These are phyloP conservation scores for Hirschioporus abietinus DNA, from an alignment of 768 basidiomycete genomes.

Conservation along the genomic window DNA sequence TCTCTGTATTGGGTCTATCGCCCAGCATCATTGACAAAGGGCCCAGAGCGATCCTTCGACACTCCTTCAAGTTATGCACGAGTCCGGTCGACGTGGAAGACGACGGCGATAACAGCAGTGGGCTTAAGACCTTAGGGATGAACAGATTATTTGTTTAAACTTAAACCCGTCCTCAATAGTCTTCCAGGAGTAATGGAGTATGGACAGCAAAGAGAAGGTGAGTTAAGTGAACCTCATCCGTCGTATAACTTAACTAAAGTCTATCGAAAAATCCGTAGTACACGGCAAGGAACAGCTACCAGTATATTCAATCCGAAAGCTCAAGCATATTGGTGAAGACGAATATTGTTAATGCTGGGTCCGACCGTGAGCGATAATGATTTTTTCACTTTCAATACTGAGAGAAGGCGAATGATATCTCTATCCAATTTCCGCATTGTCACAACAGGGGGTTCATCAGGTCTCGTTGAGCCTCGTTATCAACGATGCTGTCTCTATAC, in stretches of 20 bases:
- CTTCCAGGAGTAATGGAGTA: constrained; percentile 91
- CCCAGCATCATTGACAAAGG: too few species aligned
- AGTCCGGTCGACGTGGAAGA: too few species aligned
- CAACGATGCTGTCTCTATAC: constrained; percentile 96
- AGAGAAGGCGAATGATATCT: not conserved
- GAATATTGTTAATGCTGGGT: constrained; percentile 92
- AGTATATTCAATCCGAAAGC: constrained; percentile 89
- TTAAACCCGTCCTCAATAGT: constrained; percentile 95
- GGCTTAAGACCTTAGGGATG: constrained; percentile 73
- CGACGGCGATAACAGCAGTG: constrained; percentile 17
- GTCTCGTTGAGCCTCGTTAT: constrained; percentile 97
- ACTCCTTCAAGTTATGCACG: too few species aligned
- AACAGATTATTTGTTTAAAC: constrained; percentile 86
- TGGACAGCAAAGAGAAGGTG: constrained; percentile 94
- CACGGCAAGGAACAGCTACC: constrained; percentile 95
- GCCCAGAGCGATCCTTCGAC: too few species aligned
- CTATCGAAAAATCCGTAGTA: constrained; percentile 61
- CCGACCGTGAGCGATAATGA: constrained; percentile 55
- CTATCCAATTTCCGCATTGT: constrained; percentile 82
- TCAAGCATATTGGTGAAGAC: constrained; percentile 91
- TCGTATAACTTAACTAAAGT: constrained; percentile 3
- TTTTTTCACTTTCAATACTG: not conserved
- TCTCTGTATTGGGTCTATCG: too few species aligned
- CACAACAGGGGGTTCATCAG: constrained; percentile 90
- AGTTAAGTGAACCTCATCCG: constrained; percentile 12